Evolutionary conservation across 129 eudicot species (phyloP), one percentile per base, ranked within the genome.

Genomic region (Tanacetum coccineum): DNA sequence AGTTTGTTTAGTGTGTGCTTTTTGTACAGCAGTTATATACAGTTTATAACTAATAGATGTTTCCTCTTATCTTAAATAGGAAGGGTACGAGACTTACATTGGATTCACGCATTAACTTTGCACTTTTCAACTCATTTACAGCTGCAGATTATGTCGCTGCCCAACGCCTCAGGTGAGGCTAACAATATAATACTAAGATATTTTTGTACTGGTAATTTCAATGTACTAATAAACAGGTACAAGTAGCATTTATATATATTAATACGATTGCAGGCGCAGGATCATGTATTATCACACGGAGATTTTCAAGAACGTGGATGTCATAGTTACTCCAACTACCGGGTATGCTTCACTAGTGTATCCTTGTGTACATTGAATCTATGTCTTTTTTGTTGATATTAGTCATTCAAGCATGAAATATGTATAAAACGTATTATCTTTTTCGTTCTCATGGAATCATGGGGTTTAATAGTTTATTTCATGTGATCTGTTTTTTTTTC

Each of bases 131-230:
- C 65, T 82, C 99, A 55, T 93, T 93, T 76, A 59, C 93, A 21
- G 95, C 96, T 59, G 70, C 88, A 63, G 99, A 93, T 47, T 93
- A 93, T 71, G 93, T 93, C 75, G 92, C 95, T 79, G 95, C 99
- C 65, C 99, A 93, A 73, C 87, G 93, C 61, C 76, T 93, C 36
- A 79, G 99, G 99, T 88, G 82, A 76, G 83, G 58, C 66, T 66
- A 44, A 28, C 9, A 50, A 66, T 51, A 30, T 22, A 54, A 54
- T 46, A 15, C 22, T 36, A 55, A 68, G 64, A 55, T 13, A 48
- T 13, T 17, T 51, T 32, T 32, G 14, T 52, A 17, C 39, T 52
- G 50, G 15, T 67, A 67, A 45, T 32, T 67, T 19, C 4, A 2
- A 8, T 55, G 12, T 66, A 19, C 7, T 32, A 13, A 30, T 12